Percentiles rank a stretch among this genome's conserved stretches.
Conservation (phyloP, 2,329 filamentous ascomycete species). For the Dothiorella sarmentorum region DNA sequence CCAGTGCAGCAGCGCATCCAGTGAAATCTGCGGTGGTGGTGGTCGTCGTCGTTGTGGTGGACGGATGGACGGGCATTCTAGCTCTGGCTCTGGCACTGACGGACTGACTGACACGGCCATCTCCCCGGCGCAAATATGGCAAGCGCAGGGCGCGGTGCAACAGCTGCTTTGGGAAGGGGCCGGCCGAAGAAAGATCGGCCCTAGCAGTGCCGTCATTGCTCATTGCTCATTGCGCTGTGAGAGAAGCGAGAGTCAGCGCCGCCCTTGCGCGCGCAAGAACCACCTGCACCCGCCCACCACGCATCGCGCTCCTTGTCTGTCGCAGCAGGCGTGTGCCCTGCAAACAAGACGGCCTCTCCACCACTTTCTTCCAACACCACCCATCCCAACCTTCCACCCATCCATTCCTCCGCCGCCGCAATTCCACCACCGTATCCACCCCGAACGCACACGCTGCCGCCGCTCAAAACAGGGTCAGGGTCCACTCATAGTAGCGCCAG, state of each 20-base stretch:
- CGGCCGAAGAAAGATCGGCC: not conserved
- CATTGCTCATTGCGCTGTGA: too few relatives aligned
- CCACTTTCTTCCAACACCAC: not conserved
- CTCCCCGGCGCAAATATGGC: not conserved
- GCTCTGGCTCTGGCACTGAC: not conserved
- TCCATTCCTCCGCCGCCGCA: not conserved
- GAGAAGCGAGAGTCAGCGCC: too few relatives aligned
- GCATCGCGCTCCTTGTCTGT: constrained; percentile 16
- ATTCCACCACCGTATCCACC: constrained; percentile 9
- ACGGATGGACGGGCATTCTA: too few relatives aligned
- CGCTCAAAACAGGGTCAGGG: constrained; percentile 17
- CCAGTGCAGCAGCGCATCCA: too few relatives aligned
- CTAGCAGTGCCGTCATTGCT: not conserved
- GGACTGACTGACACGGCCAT: not conserved
- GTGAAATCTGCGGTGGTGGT: too few relatives aligned
- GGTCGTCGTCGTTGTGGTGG: too few relatives aligned
- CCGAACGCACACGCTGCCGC: constrained; percentile 9
- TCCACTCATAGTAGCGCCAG: constrained; percentile 11
- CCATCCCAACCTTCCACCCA: not conserved
- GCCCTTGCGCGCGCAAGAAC: too few relatives aligned
- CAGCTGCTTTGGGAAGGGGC: too few relatives aligned
- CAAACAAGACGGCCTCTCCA: constrained; percentile 1
- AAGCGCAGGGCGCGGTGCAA: too few relatives aligned
- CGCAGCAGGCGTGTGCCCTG: constrained; percentile 12
- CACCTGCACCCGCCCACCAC: not conserved